phyloP scores from a whole-genome alignment of 768 basidiomycete species.

The Mycena olivaceomarginata region DNA sequence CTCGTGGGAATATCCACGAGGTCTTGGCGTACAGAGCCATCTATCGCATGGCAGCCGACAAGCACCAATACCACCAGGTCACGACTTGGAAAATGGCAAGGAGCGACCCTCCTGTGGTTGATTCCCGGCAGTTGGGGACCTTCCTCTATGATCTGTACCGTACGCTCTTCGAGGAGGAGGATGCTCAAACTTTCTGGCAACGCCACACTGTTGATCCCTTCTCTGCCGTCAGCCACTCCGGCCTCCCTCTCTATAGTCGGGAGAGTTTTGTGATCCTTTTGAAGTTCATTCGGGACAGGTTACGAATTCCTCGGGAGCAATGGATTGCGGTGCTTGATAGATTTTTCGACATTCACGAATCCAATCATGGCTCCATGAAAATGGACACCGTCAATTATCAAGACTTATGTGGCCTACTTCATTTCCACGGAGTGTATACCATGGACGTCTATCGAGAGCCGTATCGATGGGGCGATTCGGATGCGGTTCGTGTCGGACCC shows the following conservation, averaged over 20 bases:
- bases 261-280: constrained; percentile 62
- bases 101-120: constrained; percentile 39
- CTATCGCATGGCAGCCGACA: not conserved
- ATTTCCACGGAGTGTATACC: constrained; percentile 56
- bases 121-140: constrained; percentile 54
- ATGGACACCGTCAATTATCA: constrained; percentile 59
- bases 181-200: constrained; percentile 47
- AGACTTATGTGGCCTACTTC: constrained; percentile 60
- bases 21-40: constrained; percentile 45
- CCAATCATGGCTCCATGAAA: constrained; percentile 45
- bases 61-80: constrained; percentile 30
- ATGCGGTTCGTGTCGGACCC: constrained; percentile 40
- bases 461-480: not conserved
- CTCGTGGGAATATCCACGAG: constrained; percentile 64
- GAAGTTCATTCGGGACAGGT: constrained; percentile 50
- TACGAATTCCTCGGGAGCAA: constrained; percentile 45
- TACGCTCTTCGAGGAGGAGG: constrained; percentile 60
- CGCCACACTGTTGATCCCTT: constrained; percentile 28
- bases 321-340: constrained; percentile 58
- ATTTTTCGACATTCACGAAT: constrained; percentile 46
- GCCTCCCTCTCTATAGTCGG: constrained; percentile 60
- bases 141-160: constrained; percentile 63
- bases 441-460: constrained; percentile 37
- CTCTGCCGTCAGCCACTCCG: constrained; percentile 34
- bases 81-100: constrained; percentile 40